Evolutionary conservation across 768 basidiomycete species (phyloP).

Genomic region (Calocybe gangraenosa): DNA sequence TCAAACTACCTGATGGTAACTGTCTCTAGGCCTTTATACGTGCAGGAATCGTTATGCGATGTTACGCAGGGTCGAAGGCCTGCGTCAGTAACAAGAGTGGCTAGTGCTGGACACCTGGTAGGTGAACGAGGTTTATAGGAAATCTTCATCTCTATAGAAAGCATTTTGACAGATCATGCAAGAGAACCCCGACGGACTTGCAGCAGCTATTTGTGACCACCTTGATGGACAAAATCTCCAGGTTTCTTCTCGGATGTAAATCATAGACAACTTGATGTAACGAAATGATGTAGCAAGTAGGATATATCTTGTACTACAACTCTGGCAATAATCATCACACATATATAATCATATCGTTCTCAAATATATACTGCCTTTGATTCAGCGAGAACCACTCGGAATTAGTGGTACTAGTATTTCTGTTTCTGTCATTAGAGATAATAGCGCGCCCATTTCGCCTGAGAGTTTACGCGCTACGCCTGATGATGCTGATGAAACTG

Average conservation of each 20-base stretch:
- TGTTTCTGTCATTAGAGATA: no score
- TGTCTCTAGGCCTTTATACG: constrained; percentile 17
- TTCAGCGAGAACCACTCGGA: no score
- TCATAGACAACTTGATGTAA: background rate
- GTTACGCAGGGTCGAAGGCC: constrained; percentile 18
- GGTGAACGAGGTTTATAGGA: constrained; percentile 1
- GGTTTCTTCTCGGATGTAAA: constrained; percentile 12
- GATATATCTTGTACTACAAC: no score
- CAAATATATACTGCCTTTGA: no score
- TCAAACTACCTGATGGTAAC: background rate
- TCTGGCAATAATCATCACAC: no score
- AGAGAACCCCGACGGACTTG: constrained; percentile 24
- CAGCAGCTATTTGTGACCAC: constrained; percentile 20
- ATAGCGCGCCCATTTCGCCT: no score
- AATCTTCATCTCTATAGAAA: background rate
- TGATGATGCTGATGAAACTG: no score
- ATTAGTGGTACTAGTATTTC: no score
- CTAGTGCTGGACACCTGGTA: constrained; percentile 26
- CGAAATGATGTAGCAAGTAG: no score
- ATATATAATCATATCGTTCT: no score
- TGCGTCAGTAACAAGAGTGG: constrained; percentile 22
- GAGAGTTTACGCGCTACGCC: no score
- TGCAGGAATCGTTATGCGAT: constrained; percentile 23
- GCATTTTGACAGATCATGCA: constrained; percentile 21
- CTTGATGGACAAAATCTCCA: constrained; percentile 10